phyloP scores from a whole-genome alignment of 768 basidiomycete species.

The Trametes cinnabarina region DNA sequence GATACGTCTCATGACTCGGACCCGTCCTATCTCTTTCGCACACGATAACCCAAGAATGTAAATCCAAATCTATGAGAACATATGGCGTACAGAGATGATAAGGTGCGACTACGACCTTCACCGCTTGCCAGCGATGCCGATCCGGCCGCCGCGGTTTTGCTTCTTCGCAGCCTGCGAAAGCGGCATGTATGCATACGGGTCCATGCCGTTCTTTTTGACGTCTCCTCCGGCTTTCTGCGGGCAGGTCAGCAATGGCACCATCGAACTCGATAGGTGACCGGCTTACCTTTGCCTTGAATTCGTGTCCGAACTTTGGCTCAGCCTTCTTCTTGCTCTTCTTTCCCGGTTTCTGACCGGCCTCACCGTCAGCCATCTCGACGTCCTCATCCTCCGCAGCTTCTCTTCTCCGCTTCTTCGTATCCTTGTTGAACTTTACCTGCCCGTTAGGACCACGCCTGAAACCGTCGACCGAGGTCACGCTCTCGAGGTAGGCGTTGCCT shows the following conservation, averaged over 20 bases:
- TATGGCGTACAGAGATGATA: constrained; percentile 10
- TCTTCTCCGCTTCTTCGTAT: constrained; percentile 89
- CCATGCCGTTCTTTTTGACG: constrained; percentile 79
- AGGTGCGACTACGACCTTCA: constrained; percentile 29
- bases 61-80: constrained; percentile 12
- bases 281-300: constrained; percentile 94
- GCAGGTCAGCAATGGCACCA: constrained; percentile 3
- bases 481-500: constrained; percentile 83
- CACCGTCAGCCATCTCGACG: constrained; percentile 75
- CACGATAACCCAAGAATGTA: constrained; percentile 9
- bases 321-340: constrained; percentile 55
- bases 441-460: constrained; percentile 84
- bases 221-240: constrained; percentile 91
- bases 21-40: not conserved
- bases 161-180: constrained; percentile 81
- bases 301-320: constrained; percentile 67
- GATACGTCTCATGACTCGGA: not conserved
- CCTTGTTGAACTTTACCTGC: constrained; percentile 91
- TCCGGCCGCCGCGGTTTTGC: constrained; percentile 42
- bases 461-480: constrained; percentile 82
- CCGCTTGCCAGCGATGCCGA: constrained; percentile 64
- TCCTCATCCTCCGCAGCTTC: constrained; percentile 56
- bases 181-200: constrained; percentile 91
- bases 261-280: not conserved
- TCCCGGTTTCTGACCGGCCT: constrained; percentile 34